A percentile compares a stretch with the other conserved stretches of the same genome.
Conservation (phyloP, 1,139 yeast genomes). For the Spencermartinsiella ligniputridi region DNA sequence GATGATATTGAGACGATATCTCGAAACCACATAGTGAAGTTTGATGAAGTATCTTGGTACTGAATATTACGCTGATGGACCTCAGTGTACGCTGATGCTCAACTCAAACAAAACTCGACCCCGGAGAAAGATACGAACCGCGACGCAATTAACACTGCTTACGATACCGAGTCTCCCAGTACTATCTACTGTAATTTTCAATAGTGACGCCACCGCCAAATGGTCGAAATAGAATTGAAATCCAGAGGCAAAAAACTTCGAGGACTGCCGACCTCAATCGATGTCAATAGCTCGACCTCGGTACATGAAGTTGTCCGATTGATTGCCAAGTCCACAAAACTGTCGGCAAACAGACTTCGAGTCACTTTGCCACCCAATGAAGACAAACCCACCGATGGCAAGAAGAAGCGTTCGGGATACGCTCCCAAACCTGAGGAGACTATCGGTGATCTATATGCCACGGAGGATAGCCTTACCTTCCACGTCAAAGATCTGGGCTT, state of each 20-base stretch:
- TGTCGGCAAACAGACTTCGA: constrained; percentile 32
- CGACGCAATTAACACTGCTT: too few relatives aligned
- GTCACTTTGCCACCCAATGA: constrained; percentile 32
- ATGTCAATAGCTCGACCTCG: constrained; percentile 25
- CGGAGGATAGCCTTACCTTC: constrained; percentile 33
- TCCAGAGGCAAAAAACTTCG: constrained; percentile 24
- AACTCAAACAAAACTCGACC: too few relatives aligned
- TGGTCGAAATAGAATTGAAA: constrained; percentile 27
- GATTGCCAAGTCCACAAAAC: constrained; percentile 29
- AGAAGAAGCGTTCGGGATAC: constrained; percentile 33
- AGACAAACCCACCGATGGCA: constrained; percentile 21
- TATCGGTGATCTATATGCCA: constrained; percentile 33
- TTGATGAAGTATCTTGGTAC: too few relatives aligned
- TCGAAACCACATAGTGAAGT: too few relatives aligned
- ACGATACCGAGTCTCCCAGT: too few relatives aligned
- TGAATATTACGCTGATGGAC: too few relatives aligned
- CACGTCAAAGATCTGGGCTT: constrained; percentile 87
- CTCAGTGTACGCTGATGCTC: too few relatives aligned
- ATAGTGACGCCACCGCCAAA: too few relatives aligned
- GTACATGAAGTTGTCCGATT: constrained; percentile 23
- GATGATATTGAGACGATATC: too few relatives aligned
- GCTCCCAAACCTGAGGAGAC: constrained; percentile 36
- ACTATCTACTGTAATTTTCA: too few relatives aligned
- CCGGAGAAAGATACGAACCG: too few relatives aligned
- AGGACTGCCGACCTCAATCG: constrained; percentile 28